A percentile compares a stretch with the other conserved stretches of the same genome.
phyloP scores from a whole-genome alignment of 495 filamentous ascomycete genomes.

The Lindgomyces ingoldianus region DNA sequence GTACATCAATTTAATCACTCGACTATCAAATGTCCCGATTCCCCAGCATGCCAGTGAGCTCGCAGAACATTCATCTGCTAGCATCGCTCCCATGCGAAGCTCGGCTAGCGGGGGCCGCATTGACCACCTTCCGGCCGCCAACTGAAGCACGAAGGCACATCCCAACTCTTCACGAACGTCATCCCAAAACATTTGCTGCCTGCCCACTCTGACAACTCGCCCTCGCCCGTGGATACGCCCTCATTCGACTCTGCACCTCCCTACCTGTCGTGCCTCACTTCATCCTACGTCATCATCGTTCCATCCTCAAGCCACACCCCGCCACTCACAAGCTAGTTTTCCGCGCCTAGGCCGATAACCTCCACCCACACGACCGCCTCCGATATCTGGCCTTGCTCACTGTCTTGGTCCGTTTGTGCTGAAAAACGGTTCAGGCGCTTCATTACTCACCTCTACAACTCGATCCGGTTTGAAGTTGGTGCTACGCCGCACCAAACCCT shows the following conservation, averaged over 20 bases:
- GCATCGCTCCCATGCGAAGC: background rate
- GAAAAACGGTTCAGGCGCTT: background rate
- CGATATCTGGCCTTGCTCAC: conserved; percentile 5
- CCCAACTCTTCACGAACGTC: conserved; percentile 28
- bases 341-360: conserved; percentile 25
- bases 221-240: background rate
- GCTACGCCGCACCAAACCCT: conserved; percentile 29
- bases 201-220: conserved; percentile 2
- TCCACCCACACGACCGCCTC: conserved; percentile 30
- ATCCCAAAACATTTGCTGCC: conserved; percentile 31
- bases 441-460: background rate
- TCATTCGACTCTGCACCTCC: background rate
- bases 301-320: conserved; percentile 10
- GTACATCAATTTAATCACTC: no score
- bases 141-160: conserved; percentile 4
- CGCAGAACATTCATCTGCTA: conserved; percentile 15
- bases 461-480: background rate
- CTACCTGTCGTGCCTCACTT: background rate
- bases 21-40: no score
- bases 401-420: background rate
- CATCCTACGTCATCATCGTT: conserved; percentile 17
- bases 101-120: no score
- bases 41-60: no score
- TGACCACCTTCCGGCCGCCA: no score
- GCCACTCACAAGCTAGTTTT: conserved; percentile 17